Evolutionary conservation across 108 stramenopile genomes (phyloP).

Genomic region (Conticribra guillardii): DNA sequence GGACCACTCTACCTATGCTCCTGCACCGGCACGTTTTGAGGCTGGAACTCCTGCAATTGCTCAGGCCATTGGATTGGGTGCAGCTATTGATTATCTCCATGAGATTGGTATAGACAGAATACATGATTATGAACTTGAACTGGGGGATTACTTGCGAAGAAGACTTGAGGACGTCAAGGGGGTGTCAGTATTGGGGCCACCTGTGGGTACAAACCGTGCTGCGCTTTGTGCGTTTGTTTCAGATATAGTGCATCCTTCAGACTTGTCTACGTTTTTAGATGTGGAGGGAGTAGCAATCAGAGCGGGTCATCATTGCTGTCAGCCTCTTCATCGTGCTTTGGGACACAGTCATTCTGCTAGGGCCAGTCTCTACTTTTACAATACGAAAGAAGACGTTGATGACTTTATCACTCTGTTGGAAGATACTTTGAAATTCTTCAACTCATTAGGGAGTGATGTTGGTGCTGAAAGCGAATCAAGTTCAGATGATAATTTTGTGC

Average conservation of each 20-base stretch:
- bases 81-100: slow-evolving; percentile 88
- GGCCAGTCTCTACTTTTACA: slow-evolving; percentile 91
- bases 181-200: slow-evolving; percentile 83
- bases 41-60: slow-evolving; percentile 97
- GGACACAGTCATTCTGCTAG: slow-evolving; percentile 87
- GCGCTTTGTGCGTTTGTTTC: slow-evolving; percentile 89
- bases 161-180: slow-evolving; percentile 73
- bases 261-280: slow-evolving; percentile 95
- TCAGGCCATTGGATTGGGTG: slow-evolving; percentile 92
- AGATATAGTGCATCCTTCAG: slow-evolving; percentile 88
- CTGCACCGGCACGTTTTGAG: slow-evolving; percentile 91
- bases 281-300: slow-evolving; percentile 95
- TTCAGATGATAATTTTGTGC: too few species aligned
- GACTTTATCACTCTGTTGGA: slow-evolving; percentile 73
- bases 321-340: slow-evolving; percentile 91
- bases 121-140: slow-evolving; percentile 84
- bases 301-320: slow-evolving; percentile 98
- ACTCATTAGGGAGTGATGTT: too few species aligned
- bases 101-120: slow-evolving; percentile 87
- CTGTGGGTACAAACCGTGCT: slow-evolving; percentile 62
- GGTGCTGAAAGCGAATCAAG: too few species aligned
- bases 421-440: slow-evolving; percentile 74
- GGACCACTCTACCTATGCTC: slow-evolving; percentile 86
- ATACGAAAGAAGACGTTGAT: slow-evolving; percentile 90
- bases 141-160: slow-evolving; percentile 79